These are phyloP conservation scores for Stachybotrys elegans DNA, from an alignment of 2,329 filamentous ascomycete genomes.

Conservation along the genomic window DNA sequence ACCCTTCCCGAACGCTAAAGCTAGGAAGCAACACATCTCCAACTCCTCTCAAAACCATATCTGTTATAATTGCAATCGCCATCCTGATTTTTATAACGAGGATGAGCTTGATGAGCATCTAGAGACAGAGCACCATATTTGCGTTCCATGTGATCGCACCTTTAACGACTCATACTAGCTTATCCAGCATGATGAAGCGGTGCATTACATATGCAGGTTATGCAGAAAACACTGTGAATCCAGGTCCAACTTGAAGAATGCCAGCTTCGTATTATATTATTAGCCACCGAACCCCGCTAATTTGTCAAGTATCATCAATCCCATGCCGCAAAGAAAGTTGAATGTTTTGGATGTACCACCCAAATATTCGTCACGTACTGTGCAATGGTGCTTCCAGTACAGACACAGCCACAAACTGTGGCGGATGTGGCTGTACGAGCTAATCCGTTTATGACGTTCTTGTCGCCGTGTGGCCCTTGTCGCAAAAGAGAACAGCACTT, in stretches of 20 bases:
- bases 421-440: not conserved
- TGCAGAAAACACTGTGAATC: conserved; percentile 8
- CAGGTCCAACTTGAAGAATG: conserved; percentile 11
- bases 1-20: conserved; percentile 1
- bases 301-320: no score
- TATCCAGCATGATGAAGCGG: conserved; percentile 5
- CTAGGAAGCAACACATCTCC: conserved; percentile 5
- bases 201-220: conserved; percentile 11
- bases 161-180: conserved; percentile 3
- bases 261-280: no score
- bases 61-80: conserved; percentile 4
- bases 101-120: conserved; percentile 7
- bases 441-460: not conserved
- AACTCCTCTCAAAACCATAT: conserved; percentile 6
- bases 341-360: no score
- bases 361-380: no score
- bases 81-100: conserved; percentile 1
- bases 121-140: conserved; percentile 5
- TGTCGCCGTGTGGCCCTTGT: no score
- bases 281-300: no score
- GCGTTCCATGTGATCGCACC: not conserved
- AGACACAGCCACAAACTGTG: not conserved
- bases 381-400: no score
- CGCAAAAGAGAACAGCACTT: no score
- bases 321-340: no score